Evolutionary conservation across 1,284 basidiomycete species (phyloP), one percentile per base, ranked within the genome.

Genomic region (Phlebopus sp.): DNA sequence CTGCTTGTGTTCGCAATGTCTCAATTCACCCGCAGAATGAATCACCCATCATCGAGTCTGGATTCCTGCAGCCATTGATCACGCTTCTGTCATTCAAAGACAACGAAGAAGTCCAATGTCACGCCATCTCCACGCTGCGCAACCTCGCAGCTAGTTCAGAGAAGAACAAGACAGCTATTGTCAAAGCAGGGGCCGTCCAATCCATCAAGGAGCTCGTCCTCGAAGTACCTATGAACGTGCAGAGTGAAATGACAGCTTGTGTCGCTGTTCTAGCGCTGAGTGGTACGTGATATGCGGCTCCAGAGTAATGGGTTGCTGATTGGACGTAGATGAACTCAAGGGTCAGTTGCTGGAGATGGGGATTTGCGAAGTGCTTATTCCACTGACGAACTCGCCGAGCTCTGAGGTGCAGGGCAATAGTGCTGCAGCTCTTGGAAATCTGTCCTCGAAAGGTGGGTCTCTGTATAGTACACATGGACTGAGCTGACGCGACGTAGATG

Each of bases 221-320:
- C 32, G 88, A 90, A 61, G 96, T 98, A 0, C 95, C 97, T 1
- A 84, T 97, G 72, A 91, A 91, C 55, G 97, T 99, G 9, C 97
- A 99, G 71, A 96, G 92, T 66, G 97, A 99, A 72, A 99, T 99
- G 97, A 99, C 97, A 19, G 97, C 97, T 5, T 99, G 96, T 61
- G 90, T 97, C 18, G 97, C 97, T 15, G 94, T 97, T 13, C 70
- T 97, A 53, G 94, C 94, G 5, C 66, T 97, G 53, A 95, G 92
- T 59, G 93, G 92, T 94, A 62, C 38, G 81, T 65, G 43, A 37
- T 36, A 2, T 42, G 39, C 34, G 18, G 15, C 40, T 35, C 43
- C 43, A 40, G 47, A 9, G 17, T 25, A 11, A 5, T 9, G 27
- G 42, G 47, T 49, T 45, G 51, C 41, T 53, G 35, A 51, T 52